Conservation (phyloP, 805 yeast genomes). For the Sugiyamaella qingdaonensis region DNA sequence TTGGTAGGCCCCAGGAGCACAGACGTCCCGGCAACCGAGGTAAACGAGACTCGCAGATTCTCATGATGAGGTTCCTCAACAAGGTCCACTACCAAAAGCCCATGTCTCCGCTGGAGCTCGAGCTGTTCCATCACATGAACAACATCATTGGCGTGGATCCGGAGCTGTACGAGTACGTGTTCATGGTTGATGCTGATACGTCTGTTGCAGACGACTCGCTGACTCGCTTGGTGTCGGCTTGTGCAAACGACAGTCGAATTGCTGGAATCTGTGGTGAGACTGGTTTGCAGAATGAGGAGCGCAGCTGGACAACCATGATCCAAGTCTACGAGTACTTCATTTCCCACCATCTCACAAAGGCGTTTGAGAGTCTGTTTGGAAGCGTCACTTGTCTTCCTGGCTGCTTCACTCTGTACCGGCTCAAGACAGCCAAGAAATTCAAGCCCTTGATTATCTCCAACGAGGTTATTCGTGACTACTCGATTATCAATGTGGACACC, state of each 20-base stretch:
- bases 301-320: constrained; percentile 54
- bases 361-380: constrained; percentile 58
- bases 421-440: constrained; percentile 43
- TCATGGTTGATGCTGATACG: constrained; percentile 66
- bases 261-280: constrained; percentile 66
- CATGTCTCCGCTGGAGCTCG: constrained; percentile 56
- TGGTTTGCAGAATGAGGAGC: constrained; percentile 50
- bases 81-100: constrained; percentile 55
- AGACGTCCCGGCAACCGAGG: constrained; percentile 57
- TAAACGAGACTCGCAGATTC: constrained; percentile 59
- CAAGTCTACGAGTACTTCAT: constrained; percentile 63
- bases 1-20: constrained; percentile 53
- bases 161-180: constrained; percentile 51
- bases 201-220: constrained; percentile 49
- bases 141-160: constrained; percentile 58
- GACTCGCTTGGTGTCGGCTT: constrained; percentile 53
- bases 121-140: constrained; percentile 50
- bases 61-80: constrained; percentile 56
- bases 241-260: constrained; percentile 53
- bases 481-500: constrained; percentile 53
- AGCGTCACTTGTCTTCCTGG: constrained; percentile 65
- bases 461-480: constrained; percentile 54
- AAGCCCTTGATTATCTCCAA: constrained; percentile 58
- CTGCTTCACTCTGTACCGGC: constrained; percentile 56
- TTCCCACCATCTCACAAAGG: constrained; percentile 60